Base-by-base conservation (phyloP, 2,329 filamentous ascomycete genomes). In the Ophiostoma piceae region DNA sequence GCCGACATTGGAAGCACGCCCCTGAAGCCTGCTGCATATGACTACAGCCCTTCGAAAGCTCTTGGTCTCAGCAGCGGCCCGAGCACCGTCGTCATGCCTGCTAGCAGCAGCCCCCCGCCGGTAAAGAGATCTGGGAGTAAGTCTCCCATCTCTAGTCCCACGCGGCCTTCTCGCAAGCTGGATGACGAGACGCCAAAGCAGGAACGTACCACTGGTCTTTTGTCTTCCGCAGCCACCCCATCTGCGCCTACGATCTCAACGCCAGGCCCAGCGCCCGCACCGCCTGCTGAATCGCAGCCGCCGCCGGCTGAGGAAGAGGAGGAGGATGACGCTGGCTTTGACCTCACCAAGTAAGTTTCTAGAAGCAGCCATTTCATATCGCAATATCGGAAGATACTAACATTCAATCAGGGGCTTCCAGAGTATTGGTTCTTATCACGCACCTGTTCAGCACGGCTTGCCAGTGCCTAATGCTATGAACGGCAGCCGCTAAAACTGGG, bases 1-100 rank as follows among this genome's bases (percentile, higher is more conserved):
- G 88, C 90, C 57, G 90, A 93, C 73, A 85, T 92, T 71, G 86
- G 87, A 35, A 92, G 88, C 78, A 94, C 91, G 1, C 91, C 91
- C 1, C 81, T 91, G 68, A 82, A 82, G 74, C 79, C 82, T 16
- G 74, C 79, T 3, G 75, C 78, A 3, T 87, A 85, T 70, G 87
- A 90, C 71, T 77, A 84, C 57, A 89, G 87, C 74, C 88, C 88
- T 1, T 84, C 83, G 8, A 88, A 88, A 76, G 68, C 67, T 3
- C 68, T 73, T 8, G 71, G 69, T 1, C 60, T 71, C 7, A 39
- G 68, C 29, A 70, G 73, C 54, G 68, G 67, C 11, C 51, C 57
- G 2, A 64, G 66, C 60, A 54, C 75, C 77, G 19, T 76, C 78
- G 29, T 78, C 78, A 37, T 81, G 29, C 80, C 82, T 2, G 80